These are phyloP conservation scores for Pholiota adiposa DNA, from an alignment of 1,284 basidiomycete species.

Conservation along the genomic window DNA sequence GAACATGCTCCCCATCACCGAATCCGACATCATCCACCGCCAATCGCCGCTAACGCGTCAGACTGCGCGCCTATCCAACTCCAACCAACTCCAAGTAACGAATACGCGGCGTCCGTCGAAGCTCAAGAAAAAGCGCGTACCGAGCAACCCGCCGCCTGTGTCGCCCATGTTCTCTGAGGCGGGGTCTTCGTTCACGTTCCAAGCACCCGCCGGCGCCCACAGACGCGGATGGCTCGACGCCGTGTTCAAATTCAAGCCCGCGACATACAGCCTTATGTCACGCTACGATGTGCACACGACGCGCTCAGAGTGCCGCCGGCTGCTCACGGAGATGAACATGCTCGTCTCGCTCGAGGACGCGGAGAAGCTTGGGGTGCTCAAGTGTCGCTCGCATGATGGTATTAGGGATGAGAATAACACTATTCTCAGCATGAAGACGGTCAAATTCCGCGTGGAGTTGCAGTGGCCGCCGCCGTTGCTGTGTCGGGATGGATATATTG, in stretches of 20 bases:
- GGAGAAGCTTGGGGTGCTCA: conserved; percentile 65
- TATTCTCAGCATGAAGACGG: conserved; percentile 64
- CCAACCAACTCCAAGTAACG: conserved; percentile 38
- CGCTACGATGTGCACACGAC: conserved; percentile 71
- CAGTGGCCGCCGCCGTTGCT: conserved; percentile 45
- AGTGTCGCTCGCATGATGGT: conserved; percentile 60
- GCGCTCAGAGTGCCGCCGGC: conserved; percentile 70
- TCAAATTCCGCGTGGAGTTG: conserved; percentile 81
- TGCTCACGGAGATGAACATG: conserved; percentile 77
- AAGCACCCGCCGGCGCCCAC: conserved; percentile 42
- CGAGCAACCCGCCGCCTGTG: conserved; percentile 26
- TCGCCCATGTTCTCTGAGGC: conserved; percentile 53
- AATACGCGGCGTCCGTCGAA: conserved; percentile 44
- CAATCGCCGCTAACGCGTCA: conserved; percentile 28
- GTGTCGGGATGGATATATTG: conserved; percentile 49
- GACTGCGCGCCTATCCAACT: conserved; percentile 11
- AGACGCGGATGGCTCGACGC: conserved; percentile 89
- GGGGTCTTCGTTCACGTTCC: conserved; percentile 40
- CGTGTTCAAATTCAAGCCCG: conserved; percentile 86
- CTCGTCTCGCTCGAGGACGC: conserved; percentile 68
- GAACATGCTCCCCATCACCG: conserved; percentile 46
- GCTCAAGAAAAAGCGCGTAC: conserved; percentile 44
- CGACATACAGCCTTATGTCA: conserved; percentile 67
- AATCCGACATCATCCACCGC: conserved; percentile 40
- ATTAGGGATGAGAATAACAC: conserved; percentile 55